Base-by-base conservation (phyloP, 495 filamentous ascomycete genomes). In the Aspergillus incahuasiensis region DNA sequence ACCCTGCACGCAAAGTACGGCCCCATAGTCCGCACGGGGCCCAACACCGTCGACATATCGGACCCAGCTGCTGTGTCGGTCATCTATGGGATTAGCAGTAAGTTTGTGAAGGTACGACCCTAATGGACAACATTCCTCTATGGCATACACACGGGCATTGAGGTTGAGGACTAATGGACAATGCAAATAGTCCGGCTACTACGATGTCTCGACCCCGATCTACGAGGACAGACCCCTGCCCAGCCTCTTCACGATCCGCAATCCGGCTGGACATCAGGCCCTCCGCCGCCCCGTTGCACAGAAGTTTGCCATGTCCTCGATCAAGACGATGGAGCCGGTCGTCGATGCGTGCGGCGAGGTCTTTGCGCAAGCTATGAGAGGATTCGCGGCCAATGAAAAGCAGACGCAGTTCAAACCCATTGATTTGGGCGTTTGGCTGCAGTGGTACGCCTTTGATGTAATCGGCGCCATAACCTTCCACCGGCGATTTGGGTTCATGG, bases 361-460 rank as follows among this genome's bases (percentile, higher is more conserved):
- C n/a, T n/a, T n/a, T n/a, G n/a, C n/a, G n/a, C n/a, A n/a, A n/a
- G n/a, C n/a, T n/a, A n/a, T n/a, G n/a, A n/a, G n/a, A n/a, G n/a
- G n/a, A n/a, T n/a, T n/a, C n/a, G n/a, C n/a, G n/a, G n/a, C n/a
- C n/a, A n/a, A n/a, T n/a, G n/a, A n/a, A n/a, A n/a, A n/a, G n/a
- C n/a, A n/a, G n/a, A n/a, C n/a, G n/a, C n/a, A n/a, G n/a, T n/a
- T n/a, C n/a, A n/a, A n/a, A n/a, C n/a, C n/a, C n/a, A n/a, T n/a
- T 18, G 52, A 54, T 21, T 19, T 54, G 1, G 52, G 13, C 4
- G 5, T 19, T 16, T 54, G 52, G 52, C 13, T 54, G 40, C 52
- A 54, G 52, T 54, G 20, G 12, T 54, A 35, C 13, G 52, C 52
- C 1, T 54, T 44, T 25, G 52, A 45, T n/a, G 52, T 54, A 0